Conservation (phyloP, 495 filamentous ascomycete genomes). For the Neurospora africana region DNA sequence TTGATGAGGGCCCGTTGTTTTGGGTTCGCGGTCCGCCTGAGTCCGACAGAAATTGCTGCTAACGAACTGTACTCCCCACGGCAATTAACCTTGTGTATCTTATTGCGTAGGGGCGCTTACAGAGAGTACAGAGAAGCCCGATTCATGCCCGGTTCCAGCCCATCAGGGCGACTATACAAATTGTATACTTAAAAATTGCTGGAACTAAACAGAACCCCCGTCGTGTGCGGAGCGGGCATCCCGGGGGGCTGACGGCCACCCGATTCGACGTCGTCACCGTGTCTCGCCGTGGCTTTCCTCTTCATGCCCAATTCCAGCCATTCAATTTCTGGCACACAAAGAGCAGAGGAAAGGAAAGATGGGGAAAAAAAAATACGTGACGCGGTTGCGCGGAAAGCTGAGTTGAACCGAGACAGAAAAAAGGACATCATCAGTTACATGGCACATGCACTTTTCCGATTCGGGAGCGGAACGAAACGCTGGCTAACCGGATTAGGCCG, state of each 20-base stretch:
- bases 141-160: background rate
- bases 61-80: background rate
- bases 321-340: slow-evolving; percentile 2
- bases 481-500: background rate
- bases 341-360: background rate
- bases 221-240: background rate
- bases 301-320: slow-evolving; percentile 23
- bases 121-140: background rate
- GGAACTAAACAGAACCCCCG: background rate
- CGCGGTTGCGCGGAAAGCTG: background rate
- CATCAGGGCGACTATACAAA: background rate
- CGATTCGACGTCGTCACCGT: slow-evolving; percentile 20
- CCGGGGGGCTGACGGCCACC: slow-evolving; percentile 3
- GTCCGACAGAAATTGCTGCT: background rate
- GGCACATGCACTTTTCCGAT: background rate
- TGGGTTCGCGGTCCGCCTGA: background rate
- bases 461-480: background rate
- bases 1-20: background rate
- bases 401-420: background rate
- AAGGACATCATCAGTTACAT: background rate
- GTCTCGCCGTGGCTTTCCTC: slow-evolving; percentile 1
- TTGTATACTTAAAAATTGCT: background rate
- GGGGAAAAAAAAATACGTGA: background rate
- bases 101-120: background rate
- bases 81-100: background rate